Percentiles rank a stretch among this genome's conserved stretches.
These are phyloP conservation scores for Fusarium pseudograminearum DNA, from an alignment of 2,329 filamentous ascomycete genomes.

Conservation along the genomic window DNA sequence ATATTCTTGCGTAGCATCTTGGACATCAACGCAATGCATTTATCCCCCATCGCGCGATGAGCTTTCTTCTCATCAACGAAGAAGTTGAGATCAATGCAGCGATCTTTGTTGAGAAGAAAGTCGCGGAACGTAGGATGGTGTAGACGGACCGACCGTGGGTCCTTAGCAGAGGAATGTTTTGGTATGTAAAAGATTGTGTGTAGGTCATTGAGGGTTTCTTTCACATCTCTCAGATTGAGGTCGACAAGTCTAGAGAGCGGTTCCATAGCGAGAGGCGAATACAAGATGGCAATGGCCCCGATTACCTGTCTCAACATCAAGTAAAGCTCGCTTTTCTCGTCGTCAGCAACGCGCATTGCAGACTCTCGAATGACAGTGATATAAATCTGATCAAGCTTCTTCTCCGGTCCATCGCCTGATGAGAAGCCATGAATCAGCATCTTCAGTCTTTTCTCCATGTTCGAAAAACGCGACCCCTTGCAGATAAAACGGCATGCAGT, in stretches of 20 bases:
- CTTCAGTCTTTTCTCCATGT: too few relatives aligned
- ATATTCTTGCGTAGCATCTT: neutral
- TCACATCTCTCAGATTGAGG: neutral
- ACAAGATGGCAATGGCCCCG: neutral
- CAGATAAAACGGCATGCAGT: slow-evolving; percentile 3
- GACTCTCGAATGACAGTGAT: neutral
- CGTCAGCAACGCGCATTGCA: neutral
- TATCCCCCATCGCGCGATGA: neutral
- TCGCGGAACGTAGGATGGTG: slow-evolving; percentile 1
- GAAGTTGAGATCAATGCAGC: neutral
- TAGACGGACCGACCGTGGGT: neutral
- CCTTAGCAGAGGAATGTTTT: neutral
- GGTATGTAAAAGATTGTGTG: slow-evolving; percentile 3
- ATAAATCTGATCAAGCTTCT: neutral
- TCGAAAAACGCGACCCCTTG: neutral
- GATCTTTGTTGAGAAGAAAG: neutral
- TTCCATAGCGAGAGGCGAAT: neutral
- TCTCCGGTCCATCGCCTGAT: neutral
- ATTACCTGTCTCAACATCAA: neutral
- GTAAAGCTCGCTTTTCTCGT: neutral
- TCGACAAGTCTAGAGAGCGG: neutral
- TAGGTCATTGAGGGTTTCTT: neutral
- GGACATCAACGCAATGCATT: neutral
- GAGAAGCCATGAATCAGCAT: neutral
- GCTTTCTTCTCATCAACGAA: slow-evolving; percentile 1